Evolutionary conservation across 805 yeast genomes (phyloP), one percentile per base, ranked within the genome.

Genomic region (Starmerella davenportii): DNA sequence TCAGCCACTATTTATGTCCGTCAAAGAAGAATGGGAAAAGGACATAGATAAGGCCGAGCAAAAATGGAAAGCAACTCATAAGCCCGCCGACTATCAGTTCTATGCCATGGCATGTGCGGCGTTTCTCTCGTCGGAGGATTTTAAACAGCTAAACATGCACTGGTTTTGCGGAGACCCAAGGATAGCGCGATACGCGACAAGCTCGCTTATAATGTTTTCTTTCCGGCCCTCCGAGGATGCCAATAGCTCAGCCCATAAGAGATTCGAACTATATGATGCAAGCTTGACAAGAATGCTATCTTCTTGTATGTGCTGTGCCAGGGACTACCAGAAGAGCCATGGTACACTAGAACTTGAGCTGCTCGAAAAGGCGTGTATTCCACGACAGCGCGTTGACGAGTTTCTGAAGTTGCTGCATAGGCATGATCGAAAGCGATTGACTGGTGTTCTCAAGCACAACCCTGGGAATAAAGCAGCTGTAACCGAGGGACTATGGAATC

Each of bases 111-210:
- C 42, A 19, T 38, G 47, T 5, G 45, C 41, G 1, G 36, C 40
- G 3, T 48, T 36, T 30, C 35, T 47, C 3, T 21, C 37, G n/a
- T 35, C 44, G 2, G 24, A 21, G 7, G 33, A 18, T 2, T 23
- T 42, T 28, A 23, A 8, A 4, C 4, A 21, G 1, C 4, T 40
- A 0, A 30, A 18, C 4, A 36, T 19, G 15, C 51, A 48, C 27
- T 48, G 51, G 51, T 48, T 48, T 29, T 47, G 51, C 27, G 34
- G 25, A 2, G 36, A 37, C 21, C 31, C 23, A 7, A 17, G 27
- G 13, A 33, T 34, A 1, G 36, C 36, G 7, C 21, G 28, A 7
- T 23, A 7, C 3, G 45, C 51, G 3, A 23, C 38, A 14, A 35
- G 33, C 31, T 47, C 51, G 15, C 38, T 48, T n/a, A 20, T 39